Evolutionary conservation across 179 eudicot genomes (phyloP).

Genomic region (Silene vulgaris): DNA sequence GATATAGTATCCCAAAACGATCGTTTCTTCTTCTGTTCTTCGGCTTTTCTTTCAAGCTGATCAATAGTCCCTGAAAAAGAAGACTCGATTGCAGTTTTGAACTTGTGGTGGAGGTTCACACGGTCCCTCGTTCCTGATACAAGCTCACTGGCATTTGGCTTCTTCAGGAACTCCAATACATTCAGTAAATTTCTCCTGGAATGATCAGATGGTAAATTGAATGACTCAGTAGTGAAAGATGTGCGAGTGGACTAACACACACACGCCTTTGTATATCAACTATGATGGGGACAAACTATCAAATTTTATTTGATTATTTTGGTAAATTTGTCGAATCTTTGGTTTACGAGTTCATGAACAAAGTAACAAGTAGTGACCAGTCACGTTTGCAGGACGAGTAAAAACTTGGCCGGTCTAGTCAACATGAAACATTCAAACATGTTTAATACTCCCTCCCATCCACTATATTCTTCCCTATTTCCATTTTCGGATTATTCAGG

Average conservation of each 20-base stretch:
- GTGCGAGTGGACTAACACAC: not conserved
- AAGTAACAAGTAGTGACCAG: too few relatives aligned
- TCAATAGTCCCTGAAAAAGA: slow-evolving; percentile 70
- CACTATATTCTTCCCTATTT: too few relatives aligned
- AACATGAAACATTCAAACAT: too few relatives aligned
- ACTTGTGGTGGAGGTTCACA: slow-evolving; percentile 70
- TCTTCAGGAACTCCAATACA: slow-evolving; percentile 79
- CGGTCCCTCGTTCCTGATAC: slow-evolving; percentile 92
- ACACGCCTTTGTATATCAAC: too few relatives aligned
- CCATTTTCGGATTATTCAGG: too few relatives aligned
- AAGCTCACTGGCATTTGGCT: slow-evolving; percentile 79
- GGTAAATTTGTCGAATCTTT: too few relatives aligned
- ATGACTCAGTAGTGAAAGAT: not conserved
- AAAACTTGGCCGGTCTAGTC: too few relatives aligned
- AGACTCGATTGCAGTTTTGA: slow-evolving; percentile 61
- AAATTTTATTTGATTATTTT: too few relatives aligned
- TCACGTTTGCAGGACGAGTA: too few relatives aligned
- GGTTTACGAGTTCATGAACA: too few relatives aligned
- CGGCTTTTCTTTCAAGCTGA: slow-evolving; percentile 44
- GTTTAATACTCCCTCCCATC: too few relatives aligned
- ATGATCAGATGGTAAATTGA: not conserved
- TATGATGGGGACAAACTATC: too few relatives aligned
- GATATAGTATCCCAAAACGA: slow-evolving; percentile 77
- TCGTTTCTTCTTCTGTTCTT: slow-evolving; percentile 52
- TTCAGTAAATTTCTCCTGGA: slow-evolving; percentile 82